phyloP scores from a whole-genome alignment of 345 rosid species.

The Combretum micranthum region DNA sequence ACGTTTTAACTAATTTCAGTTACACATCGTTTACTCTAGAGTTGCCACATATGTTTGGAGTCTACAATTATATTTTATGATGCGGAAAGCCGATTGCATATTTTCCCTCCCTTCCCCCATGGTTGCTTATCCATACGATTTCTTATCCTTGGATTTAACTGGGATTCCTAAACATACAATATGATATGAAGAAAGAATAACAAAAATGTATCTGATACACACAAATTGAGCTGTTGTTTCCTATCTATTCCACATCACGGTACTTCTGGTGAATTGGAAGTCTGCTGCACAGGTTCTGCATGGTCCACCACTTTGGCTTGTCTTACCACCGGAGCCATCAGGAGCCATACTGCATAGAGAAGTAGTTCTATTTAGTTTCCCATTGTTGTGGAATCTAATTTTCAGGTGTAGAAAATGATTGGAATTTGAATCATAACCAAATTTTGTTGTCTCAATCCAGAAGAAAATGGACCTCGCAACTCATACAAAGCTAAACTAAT shows the following conservation, averaged over 20 bases:
- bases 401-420: neutral
- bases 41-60: too few species aligned
- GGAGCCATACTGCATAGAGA: conserved; percentile 58
- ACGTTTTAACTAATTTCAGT: too few species aligned
- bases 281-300: conserved; percentile 23
- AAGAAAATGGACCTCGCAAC: too few species aligned
- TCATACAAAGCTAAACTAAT: neutral
- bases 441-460: too few species aligned
- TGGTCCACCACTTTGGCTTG: conserved; percentile 37
- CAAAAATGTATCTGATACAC: neutral
- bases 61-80: too few species aligned
- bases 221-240: neutral
- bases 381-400: neutral
- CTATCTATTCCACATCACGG: neutral
- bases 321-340: conserved; percentile 59
- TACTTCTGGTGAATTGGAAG: neutral
- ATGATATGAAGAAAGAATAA: too few species aligned
- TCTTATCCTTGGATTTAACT: too few species aligned
- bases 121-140: too few species aligned
- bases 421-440: neutral
- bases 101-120: too few species aligned
- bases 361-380: neutral
- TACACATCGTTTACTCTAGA: too few species aligned
- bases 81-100: too few species aligned
- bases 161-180: too few species aligned